These are phyloP conservation scores for Brassica rapa DNA, from an alignment of 345 rosid species.

Conservation along the genomic window DNA sequence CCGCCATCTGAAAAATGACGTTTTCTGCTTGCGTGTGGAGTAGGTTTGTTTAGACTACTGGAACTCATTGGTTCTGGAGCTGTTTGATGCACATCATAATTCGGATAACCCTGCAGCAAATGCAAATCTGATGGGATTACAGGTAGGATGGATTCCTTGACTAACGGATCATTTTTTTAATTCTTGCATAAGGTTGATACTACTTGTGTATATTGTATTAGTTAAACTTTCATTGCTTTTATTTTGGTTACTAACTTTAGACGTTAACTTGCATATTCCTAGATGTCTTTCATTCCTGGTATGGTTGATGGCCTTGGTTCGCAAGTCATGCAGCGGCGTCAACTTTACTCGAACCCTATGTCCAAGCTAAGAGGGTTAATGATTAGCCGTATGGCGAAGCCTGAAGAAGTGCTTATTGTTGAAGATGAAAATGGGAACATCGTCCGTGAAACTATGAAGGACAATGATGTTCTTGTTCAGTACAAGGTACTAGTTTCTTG, in stretches of 20 bases:
- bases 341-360: conserved; percentile 83
- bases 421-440: conserved; percentile 99
- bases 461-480: conserved; percentile 98
- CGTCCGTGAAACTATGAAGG: conserved; percentile 98
- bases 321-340: conserved; percentile 79
- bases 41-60: conserved; percentile 99
- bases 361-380: conserved; percentile 90
- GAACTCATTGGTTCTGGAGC: conserved; percentile 90
- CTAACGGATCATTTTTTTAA: not conserved
- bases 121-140: conserved; percentile 76
- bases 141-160: conserved; percentile 50
- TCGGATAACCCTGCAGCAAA: conserved; percentile 76
- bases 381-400: conserved; percentile 99
- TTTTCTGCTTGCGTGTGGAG: conserved; percentile 5
- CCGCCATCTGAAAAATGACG: not conserved
- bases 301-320: conserved; percentile 2
- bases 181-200: not conserved
- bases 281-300: conserved; percentile 55
- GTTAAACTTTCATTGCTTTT: conserved; percentile 24
- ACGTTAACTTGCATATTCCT: conserved; percentile 30
- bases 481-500: conserved; percentile 63
- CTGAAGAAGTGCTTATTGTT: conserved; percentile 96
- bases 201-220: conserved; percentile 15
- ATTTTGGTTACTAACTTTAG: conserved; percentile 24
- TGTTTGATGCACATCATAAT: conserved; percentile 82